Percentiles rank a stretch among this genome's conserved stretches.
Conservation (phyloP, 805 yeast species). For the Ogataea nonfermentans region DNA sequence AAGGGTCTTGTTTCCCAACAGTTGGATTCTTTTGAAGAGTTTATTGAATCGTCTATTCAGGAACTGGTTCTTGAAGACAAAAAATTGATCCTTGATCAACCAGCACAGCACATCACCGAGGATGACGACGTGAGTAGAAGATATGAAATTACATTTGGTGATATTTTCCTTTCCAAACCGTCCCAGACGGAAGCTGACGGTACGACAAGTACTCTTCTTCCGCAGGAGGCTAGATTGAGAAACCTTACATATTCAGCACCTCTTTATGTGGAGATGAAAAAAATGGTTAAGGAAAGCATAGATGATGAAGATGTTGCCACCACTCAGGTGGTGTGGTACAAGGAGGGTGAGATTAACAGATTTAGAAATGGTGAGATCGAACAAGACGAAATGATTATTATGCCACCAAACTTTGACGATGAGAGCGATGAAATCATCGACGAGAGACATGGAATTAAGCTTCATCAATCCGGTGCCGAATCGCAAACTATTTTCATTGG, state of each 20-base stretch:
- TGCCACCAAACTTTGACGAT: conserved; percentile 45
- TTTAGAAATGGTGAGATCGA: conserved; percentile 30
- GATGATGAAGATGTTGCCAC: conserved; percentile 60
- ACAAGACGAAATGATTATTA: conserved; percentile 27
- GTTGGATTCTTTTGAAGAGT: conserved; percentile 96
- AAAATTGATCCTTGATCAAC: conserved; percentile 90
- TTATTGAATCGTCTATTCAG: conserved; percentile 93
- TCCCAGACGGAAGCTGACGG: conserved; percentile 99
- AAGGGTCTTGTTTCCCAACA: conserved; percentile 98
- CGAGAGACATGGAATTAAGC: conserved; percentile 33
- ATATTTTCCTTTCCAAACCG: conserved; percentile 93
- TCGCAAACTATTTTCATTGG: conserved; percentile 70
- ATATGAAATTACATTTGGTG: conserved; percentile 96
- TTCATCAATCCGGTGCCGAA: conserved; percentile 35
- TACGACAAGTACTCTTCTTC: conserved; percentile 97
- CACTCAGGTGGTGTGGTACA: conserved; percentile 59
- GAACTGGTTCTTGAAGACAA: conserved; percentile 96
- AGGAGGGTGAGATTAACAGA: conserved; percentile 47
- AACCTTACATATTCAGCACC: conserved; percentile 96
- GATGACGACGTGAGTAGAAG: conserved; percentile 87
- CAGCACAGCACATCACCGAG: conserved; percentile 95
- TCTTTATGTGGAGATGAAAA: conserved; percentile 91
- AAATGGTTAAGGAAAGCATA: conserved; percentile 78
- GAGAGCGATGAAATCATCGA: conserved; percentile 65
- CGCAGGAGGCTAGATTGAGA: conserved; percentile 96